Evolutionary conservation across 148 eudicot species (phyloP).

Genomic region (Heliosperma pusillum): DNA sequence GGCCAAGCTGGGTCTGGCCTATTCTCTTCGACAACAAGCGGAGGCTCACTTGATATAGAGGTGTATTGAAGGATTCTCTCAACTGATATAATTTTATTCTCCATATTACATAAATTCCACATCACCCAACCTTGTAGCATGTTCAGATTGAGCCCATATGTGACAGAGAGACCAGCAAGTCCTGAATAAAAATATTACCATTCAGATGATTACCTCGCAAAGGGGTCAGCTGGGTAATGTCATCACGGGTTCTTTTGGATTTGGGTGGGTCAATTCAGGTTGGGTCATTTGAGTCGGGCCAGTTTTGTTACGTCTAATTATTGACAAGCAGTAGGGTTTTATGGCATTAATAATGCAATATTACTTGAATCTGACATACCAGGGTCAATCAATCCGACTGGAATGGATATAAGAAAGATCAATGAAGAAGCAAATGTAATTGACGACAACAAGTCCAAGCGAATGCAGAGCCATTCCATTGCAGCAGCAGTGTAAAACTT

Average conservation of each 20-base stretch:
- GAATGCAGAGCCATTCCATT: conserved; percentile 54
- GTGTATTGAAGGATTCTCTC: conserved; percentile 63
- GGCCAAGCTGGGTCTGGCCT: conserved; percentile 52
- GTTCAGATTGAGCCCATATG: conserved; percentile 55
- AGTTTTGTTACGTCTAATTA: not conserved
- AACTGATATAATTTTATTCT: conserved; percentile 59
- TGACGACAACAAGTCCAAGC: conserved; percentile 49
- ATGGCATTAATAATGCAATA: too few species aligned
- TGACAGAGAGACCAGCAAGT: conserved; percentile 59
- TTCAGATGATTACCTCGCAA: too few species aligned
- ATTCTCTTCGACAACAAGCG: conserved; percentile 45
- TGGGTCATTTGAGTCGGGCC: not conserved
- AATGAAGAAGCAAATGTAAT: conserved; percentile 46
- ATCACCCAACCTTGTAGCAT: conserved; percentile 37
- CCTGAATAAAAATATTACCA: conserved; percentile 23
- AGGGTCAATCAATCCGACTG: conserved; percentile 41
- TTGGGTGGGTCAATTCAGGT: too few species aligned
- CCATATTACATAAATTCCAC: conserved; percentile 42
- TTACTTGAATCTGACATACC: conserved; percentile 23
- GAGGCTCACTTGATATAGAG: conserved; percentile 47
- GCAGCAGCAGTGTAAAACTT: conserved; percentile 40
- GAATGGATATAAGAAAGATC: conserved; percentile 50
- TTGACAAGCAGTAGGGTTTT: too few species aligned
- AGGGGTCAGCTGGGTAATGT: too few species aligned
- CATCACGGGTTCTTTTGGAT: too few species aligned